Conservation (phyloP, 345 rosid genomes). For the Bruguiera gymnorhiza region DNA sequence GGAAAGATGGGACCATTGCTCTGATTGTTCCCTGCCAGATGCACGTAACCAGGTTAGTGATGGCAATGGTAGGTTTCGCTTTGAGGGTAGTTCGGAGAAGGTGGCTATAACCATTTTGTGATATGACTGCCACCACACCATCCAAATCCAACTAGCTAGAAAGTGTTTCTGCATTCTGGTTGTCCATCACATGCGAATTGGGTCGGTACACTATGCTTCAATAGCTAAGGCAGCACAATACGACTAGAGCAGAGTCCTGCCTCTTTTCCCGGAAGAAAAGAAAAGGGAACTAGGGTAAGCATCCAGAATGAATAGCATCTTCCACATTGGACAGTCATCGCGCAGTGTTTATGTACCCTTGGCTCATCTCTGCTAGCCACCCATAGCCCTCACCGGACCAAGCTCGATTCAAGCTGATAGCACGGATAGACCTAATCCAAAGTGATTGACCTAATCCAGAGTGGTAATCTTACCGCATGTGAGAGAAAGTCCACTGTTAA, state of each 20-base stretch:
- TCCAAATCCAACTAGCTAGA: not conserved
- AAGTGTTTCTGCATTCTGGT: not conserved
- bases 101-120: not conserved
- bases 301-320: conserved; percentile 40
- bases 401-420: not conserved
- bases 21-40: too few relatives aligned
- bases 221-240: not conserved
- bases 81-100: not conserved
- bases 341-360: not conserved
- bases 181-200: not conserved
- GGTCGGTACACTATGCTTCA: not conserved
- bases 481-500: too few relatives aligned
- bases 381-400: not conserved
- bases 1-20: too few relatives aligned
- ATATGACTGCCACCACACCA: not conserved
- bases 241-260: not conserved
- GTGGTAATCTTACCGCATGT: too few relatives aligned
- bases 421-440: too few relatives aligned
- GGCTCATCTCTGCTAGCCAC: too few relatives aligned
- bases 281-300: conserved; percentile 14
- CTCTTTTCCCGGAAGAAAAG: too few relatives aligned
- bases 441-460: too few relatives aligned
- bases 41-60: too few relatives aligned
- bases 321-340: conserved; percentile 21
- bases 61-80: not conserved